Evolutionary conservation across 2,329 filamentous ascomycete genomes (phyloP).

Genomic region (Hypoxylon sp.): DNA sequence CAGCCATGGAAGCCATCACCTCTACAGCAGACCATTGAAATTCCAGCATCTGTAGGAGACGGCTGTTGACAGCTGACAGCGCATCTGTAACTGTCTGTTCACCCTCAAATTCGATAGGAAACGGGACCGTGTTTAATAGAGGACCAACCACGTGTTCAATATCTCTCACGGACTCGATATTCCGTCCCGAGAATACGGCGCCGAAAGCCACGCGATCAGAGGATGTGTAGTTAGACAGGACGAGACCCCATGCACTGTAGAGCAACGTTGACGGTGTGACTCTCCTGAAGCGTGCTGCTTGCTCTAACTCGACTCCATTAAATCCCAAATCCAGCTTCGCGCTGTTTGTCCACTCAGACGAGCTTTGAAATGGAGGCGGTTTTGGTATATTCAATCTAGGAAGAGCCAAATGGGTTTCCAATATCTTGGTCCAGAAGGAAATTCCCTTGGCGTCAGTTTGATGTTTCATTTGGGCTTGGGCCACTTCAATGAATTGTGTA

Average conservation of each 20-base stretch:
- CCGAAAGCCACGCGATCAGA: conserved; percentile 31
- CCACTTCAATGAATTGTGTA: not conserved
- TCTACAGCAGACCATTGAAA: not conserved
- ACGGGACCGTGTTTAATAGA: not conserved
- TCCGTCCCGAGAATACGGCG: conserved; percentile 28
- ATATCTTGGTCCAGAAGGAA: not conserved
- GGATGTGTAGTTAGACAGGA: conserved; percentile 26
- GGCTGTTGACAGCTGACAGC: not conserved
- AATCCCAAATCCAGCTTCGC: not conserved
- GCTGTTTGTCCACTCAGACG: not conserved
- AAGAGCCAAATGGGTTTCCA: not conserved
- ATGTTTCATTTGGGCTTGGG: not conserved
- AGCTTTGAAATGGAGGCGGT: not conserved
- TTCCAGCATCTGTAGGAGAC: not conserved
- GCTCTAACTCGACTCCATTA: not conserved
- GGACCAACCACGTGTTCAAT: not conserved
- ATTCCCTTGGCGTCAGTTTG: not conserved
- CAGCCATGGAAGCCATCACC: not conserved
- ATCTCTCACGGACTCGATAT: not conserved
- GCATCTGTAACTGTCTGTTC: not conserved
- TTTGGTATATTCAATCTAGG: not conserved
- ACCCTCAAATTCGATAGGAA: not conserved
- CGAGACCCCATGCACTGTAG: conserved; percentile 26
- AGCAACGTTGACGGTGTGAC: conserved; percentile 16
- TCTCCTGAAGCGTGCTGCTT: not conserved